A percentile compares a stretch with the other conserved stretches of the same genome.
phyloP scores from a whole-genome alignment of 2,329 filamentous ascomycete species.

The Aspergillus sp. region DNA sequence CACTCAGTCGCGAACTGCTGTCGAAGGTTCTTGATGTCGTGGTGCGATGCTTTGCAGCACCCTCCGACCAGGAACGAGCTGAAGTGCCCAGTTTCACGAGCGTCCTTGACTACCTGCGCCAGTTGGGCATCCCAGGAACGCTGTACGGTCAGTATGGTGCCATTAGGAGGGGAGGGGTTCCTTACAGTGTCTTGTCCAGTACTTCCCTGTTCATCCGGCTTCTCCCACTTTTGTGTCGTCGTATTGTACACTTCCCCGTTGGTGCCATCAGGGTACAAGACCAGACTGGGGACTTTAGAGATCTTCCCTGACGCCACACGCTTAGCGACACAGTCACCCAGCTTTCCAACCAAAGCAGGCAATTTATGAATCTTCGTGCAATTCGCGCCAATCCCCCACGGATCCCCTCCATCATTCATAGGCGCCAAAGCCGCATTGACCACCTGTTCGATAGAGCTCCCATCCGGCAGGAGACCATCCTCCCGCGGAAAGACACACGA shows the following conservation, averaged over 20 bases:
- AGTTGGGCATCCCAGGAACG: constrained; percentile 37
- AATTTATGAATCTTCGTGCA: constrained; percentile 51
- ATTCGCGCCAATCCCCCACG: constrained; percentile 66
- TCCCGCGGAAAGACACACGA: constrained; percentile 61
- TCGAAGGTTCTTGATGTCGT: constrained; percentile 31
- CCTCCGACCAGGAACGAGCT: constrained; percentile 42
- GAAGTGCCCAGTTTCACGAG: constrained; percentile 26
- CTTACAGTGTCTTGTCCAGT: constrained; percentile 14
- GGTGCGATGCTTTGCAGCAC: constrained; percentile 45
- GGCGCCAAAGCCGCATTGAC: constrained; percentile 36
- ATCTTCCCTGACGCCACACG: background rate
- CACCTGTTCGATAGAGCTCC: constrained; percentile 46
- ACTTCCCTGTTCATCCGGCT: constrained; percentile 15
- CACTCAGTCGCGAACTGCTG: constrained; percentile 14
- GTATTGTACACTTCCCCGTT: constrained; percentile 68
- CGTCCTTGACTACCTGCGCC: constrained; percentile 30
- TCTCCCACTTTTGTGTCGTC: constrained; percentile 58
- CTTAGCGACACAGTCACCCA: background rate
- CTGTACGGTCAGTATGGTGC: constrained; percentile 17
- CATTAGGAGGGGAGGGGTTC: background rate
- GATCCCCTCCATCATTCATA: constrained; percentile 28
- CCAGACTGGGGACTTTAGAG: constrained; percentile 46
- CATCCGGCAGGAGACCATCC: constrained; percentile 55
- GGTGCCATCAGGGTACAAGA: constrained; percentile 68
- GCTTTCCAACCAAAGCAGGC: constrained; percentile 2